Evolutionary conservation across 768 basidiomycete genomes (phyloP), one percentile per base, ranked within the genome.

Genomic region (Panellus pusillus): DNA sequence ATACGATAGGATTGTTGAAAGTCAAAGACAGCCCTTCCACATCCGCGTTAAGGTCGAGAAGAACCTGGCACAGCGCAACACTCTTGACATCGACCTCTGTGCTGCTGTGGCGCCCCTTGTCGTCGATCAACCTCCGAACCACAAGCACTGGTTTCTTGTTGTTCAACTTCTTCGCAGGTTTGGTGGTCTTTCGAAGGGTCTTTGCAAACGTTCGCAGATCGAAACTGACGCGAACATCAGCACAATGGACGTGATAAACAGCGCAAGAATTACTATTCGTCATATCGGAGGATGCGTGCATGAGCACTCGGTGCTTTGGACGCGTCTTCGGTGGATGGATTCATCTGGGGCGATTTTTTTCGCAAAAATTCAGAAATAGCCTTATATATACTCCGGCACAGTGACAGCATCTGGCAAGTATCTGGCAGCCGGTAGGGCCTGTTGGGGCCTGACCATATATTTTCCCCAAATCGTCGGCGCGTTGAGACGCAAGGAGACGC

Each of bases 21-120:
- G 46, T 47, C 7, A 54, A 27, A 4, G 29, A 20, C 7, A 36
- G 19, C 0, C 46, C 44, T 13, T 47, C 40, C 1, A 54, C 52
- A 20, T 48, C 52, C n/a, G 39, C 37, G 46, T 62, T 60, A 38
- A 65, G 60, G 9, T 60, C 61, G 9, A 50, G 36, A 12, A 68
- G 53, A 8, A 66, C 39, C 8, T 62, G 49, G 17, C 49, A 45
- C 19, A 68, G 47, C 11, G 44, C 41, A 9, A 31, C 36, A 41
- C 62, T 64, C 44, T 55, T 61, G 38, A 68, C 47, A 17, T 65
- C 65, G 14, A 64, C 43, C 17, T 54, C 52, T 4, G 64, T 68
- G 12, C 44, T 32, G 13, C 13, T 20, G 18, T 53, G 51, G 5
- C 47, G 51, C 6, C 65, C 65, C 38, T 59, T 62, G 48, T 53